Base-by-base conservation (phyloP, 2,329 filamentous ascomycete species). In the Pseudonectria foliicola region DNA sequence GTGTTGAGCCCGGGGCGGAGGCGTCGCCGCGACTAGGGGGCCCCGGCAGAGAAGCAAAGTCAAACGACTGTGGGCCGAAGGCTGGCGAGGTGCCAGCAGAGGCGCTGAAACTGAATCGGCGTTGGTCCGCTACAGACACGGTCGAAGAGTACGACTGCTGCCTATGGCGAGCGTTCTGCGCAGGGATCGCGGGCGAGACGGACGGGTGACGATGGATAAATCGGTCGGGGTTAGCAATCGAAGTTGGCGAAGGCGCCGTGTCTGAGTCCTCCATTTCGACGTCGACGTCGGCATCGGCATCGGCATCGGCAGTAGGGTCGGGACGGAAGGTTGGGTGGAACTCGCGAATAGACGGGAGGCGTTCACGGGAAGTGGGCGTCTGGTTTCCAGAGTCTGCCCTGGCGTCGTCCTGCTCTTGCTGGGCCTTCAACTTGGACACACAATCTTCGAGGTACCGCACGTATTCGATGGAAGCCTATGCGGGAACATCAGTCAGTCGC, bases 391-490 rank as follows among this genome's bases (percentile, higher is more conserved):
- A 53, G 26, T 57, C 53, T 4, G 50, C 45, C 25, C 41, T 45
- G 29, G 31, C 42, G 18, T 46, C 52, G 15, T 56, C 49, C 24
- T 61, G 60, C 25, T 63, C 59, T 37, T 63, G 62, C 39, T 73
- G 70, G 5, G 71, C 72, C 58, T 95, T 88, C 36, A 96, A 70
- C 52, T 90, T 84, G 23, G 72, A 61, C 25, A 95, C 78, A 52
- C 90, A 96, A 55, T 87, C 82, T 57, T 96, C 85, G 11, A 98
- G 75, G 56, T 98, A 98, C 40, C 85, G 82, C 44, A 96, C 79
- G 52, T 98, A 96, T 51, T 96, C 92, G 41, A 96, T 96, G 30
- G 88, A 92, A 5, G 90, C 90, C 88, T 95, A 28, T 7, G 3
- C 8, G 13, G 14, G 7, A 26, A 4, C 15, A 24, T 13, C 29